Base-by-base conservation (phyloP, 345 rosid genomes). In the Gossypium bickii region DNA sequence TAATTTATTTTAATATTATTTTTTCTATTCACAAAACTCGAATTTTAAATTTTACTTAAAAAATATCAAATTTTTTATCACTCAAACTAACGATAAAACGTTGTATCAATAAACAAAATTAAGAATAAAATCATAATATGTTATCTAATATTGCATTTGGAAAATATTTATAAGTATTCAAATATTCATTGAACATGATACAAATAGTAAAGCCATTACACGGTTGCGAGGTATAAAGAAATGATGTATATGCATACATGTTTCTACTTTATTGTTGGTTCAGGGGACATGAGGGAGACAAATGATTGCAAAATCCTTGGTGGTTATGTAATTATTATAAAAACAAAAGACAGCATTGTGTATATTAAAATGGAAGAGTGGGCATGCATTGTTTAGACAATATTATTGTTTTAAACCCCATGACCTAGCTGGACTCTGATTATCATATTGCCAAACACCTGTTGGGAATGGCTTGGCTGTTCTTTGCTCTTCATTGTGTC, bases 291-390 rank as follows among this genome's bases (percentile, higher is more conserved):
- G 70, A 25, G 22, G 59, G 41, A 69, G 47, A 69, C 45, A 69
- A 27, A 69, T 51, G 45, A 68, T 69, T 70, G 73, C 17, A 52
- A 18, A 70, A 70, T 16, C 73, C 25, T 27, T 29, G 73, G 44
- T 51, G 24, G 24, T 51, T 27, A 51, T 51, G 45, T 69, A 16
- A 51, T 69, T 16, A 69, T 69, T 51, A 27, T 51, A 27, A 10
- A 17, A 51, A 51, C 73, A n/a, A 69, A 49, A 69, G 24, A 27
- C 45, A 68, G 15, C 57, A 67, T 67, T 49, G 49, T 68, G 12
- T 25, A 9, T 25, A 49, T 25, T 9, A 44, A 25, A 4, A 51
- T 69, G 55, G 47, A 69, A 69, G 34, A 69, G 45, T 51, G 45
- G 18, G 45, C 45, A 9, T 51, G 16, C 25, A 56, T 53, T 56